Evolutionary conservation across 495 filamentous ascomycete species (phyloP), one percentile per base, ranked within the genome.

Genomic region (Penicillium pancosmium): DNA sequence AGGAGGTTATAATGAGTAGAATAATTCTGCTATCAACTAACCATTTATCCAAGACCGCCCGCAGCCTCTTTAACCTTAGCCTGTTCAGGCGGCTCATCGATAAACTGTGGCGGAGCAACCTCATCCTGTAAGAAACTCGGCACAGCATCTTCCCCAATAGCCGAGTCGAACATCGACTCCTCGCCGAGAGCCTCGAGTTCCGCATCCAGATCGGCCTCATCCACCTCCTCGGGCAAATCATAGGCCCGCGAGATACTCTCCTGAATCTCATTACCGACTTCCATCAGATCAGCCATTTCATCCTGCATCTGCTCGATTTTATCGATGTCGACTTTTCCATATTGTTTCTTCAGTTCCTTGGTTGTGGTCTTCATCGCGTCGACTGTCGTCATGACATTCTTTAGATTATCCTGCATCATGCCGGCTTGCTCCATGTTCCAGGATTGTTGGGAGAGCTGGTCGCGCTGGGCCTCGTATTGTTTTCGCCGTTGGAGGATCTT

Each of bases 401-500:
- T 95, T 35, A 98, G 86, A 66, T 98, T 98, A 74, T 98, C 94
- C 77, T 94, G 92, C 95, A 98, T 98, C 82, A 95, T 96, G 72
- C 91, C 90, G 6, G 94, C 94, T 71, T 98, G 94, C 73, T 98
- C 93, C 93, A 98, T 97, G 78, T 98, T 98, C 94, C 94, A 98
- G 12, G 89, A 90, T 73, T 98, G 94, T 64, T 89, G 85, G 73
- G 95, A 91, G 54, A 98, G 87, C 76, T 98, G 92, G 63, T 98
- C 93, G 16, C 92, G 89, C 78, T 98, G 93, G 10, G 81, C 78
- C 73, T 98, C 94, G 84, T 97, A 97, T 76, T 93, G 88, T 69
- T 96, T 96, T 33, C 95, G 90, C n/a, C 92, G 90, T 75, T 96
- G 92, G 2, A 98, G 87, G 16, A 98, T 87, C 65, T 97, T 97